phyloP scores from a whole-genome alignment of 2,329 filamentous ascomycete species.

The Neonectria punicea region DNA sequence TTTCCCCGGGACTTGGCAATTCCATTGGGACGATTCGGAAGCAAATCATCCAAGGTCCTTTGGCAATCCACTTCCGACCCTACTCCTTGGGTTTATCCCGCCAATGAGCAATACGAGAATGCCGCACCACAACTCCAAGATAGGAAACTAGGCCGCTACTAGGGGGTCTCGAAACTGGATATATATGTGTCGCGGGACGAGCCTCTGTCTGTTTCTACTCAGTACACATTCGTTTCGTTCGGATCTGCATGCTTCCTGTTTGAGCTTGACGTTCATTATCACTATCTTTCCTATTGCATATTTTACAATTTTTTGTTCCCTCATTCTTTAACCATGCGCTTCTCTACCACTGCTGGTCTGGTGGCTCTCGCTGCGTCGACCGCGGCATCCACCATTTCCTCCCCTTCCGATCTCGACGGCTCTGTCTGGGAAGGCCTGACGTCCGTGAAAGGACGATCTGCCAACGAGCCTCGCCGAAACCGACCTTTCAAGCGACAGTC shows the following conservation, averaged over 20 bases:
- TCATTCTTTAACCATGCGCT: conserved; percentile 37
- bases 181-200: background rate
- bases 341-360: conserved; percentile 33
- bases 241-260: background rate
- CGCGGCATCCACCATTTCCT: conserved; percentile 33
- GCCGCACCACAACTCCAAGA: background rate
- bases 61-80: background rate
- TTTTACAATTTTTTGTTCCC: conserved; percentile 1
- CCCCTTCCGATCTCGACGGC: conserved; percentile 42
- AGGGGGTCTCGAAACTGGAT: background rate
- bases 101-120: background rate
- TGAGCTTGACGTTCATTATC: background rate
- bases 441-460: conserved; percentile 28
- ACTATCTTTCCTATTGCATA: background rate
- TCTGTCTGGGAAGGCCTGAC: conserved; percentile 43
- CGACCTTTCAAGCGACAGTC: conserved; percentile 43
- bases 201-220: conserved; percentile 1
- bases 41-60: background rate
- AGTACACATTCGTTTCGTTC: conserved; percentile 6
- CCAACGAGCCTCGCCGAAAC: conserved; percentile 29
- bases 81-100: conserved; percentile 6
- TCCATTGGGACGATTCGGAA: background rate
- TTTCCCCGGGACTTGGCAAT: background rate
- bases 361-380: conserved; percentile 39
- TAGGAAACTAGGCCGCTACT: background rate